phyloP scores from a whole-genome alignment of 371 early-diverging fungal species.

The Thermomucor indicae-seudaticae region DNA sequence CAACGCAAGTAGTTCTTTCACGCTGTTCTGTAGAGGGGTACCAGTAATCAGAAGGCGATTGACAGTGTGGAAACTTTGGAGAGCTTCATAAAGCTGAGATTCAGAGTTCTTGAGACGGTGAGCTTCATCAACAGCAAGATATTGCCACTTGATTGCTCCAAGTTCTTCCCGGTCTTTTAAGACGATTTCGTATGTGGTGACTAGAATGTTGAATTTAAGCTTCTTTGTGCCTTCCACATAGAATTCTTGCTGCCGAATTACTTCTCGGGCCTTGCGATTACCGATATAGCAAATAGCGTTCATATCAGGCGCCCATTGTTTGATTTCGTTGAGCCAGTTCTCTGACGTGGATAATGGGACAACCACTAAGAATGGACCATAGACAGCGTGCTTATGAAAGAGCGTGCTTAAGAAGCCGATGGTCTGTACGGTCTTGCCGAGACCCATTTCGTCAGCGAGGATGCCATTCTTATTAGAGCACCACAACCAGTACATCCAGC shows the following conservation, averaged over 20 bases:
- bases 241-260: conserved; percentile 92
- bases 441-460: conserved; percentile 91
- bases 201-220: conserved; percentile 85
- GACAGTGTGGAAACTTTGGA: conserved; percentile 68
- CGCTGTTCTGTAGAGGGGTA: conserved; percentile 87
- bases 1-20: conserved; percentile 79
- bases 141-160: conserved; percentile 78
- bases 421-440: conserved; percentile 99
- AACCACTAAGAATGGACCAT: conserved; percentile 94
- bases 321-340: conserved; percentile 93
- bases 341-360: conserved; percentile 95
- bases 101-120: conserved; percentile 90
- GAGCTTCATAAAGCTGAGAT: conserved; percentile 82
- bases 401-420: conserved; percentile 95
- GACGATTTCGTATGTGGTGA: conserved; percentile 95
- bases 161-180: conserved; percentile 84
- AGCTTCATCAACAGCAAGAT: conserved; percentile 88
- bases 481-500: conserved; percentile 99
- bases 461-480: conserved; percentile 94
- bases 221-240: conserved; percentile 53
- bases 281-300: conserved; percentile 91
- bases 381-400: conserved; percentile 78
- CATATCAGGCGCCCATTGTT: conserved; percentile 92
- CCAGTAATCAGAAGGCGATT: conserved; percentile 87
- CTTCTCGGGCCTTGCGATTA: conserved; percentile 72